phyloP scores from a whole-genome alignment of 2,329 filamentous ascomycete genomes.

The Fusarium haematococcum region DNA sequence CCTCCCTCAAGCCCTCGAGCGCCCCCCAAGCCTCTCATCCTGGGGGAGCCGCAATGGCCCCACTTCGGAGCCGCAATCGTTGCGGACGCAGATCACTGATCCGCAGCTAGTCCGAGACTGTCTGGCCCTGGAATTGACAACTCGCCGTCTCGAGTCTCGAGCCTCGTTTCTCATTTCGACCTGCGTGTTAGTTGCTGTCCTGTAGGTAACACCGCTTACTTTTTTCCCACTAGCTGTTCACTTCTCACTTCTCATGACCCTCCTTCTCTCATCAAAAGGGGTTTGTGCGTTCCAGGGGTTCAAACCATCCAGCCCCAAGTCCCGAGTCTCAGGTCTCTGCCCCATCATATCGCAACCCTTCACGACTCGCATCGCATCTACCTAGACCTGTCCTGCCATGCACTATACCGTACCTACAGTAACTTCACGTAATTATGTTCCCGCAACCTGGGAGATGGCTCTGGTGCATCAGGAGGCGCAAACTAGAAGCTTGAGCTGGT shows the following conservation, averaged over 20 bases:
- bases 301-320: slow-evolving; percentile 18
- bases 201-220: slow-evolving; percentile 5
- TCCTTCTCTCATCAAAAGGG: slow-evolving; percentile 2
- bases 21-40: slow-evolving; percentile 19
- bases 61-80: slow-evolving; percentile 46
- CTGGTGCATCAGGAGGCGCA: slow-evolving; percentile 2
- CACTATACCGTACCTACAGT: not conserved
- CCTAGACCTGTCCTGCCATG: not conserved
- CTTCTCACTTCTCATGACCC: slow-evolving; percentile 7
- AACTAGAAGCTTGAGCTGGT: slow-evolving; percentile 1
- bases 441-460: not conserved
- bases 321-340: slow-evolving; percentile 5
- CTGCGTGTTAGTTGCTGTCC: slow-evolving; percentile 7
- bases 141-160: slow-evolving; percentile 23
- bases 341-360: not conserved
- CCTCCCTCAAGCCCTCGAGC: not conserved
- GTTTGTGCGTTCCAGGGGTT: slow-evolving; percentile 25
- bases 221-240: not conserved
- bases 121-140: slow-evolving; percentile 33
- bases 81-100: slow-evolving; percentile 45
- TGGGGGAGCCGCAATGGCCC: slow-evolving; percentile 44
- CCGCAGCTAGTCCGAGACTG: slow-evolving; percentile 38
- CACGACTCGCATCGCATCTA: slow-evolving; percentile 11
- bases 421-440: not conserved
- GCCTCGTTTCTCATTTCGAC: slow-evolving; percentile 29